Evolutionary conservation across 352 stramenopile species (phyloP).

Genomic region (Pythium dissotocum): DNA sequence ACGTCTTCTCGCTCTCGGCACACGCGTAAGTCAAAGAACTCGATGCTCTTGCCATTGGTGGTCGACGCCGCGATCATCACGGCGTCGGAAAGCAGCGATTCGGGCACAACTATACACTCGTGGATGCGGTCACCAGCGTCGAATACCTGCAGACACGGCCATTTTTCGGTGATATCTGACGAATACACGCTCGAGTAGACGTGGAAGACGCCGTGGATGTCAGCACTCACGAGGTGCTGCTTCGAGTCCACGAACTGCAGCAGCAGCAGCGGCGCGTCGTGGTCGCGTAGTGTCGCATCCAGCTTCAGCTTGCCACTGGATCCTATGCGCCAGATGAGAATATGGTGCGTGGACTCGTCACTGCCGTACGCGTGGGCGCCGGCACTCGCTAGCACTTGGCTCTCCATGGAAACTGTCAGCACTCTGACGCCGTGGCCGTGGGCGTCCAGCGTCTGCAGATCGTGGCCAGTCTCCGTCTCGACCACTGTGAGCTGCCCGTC

Average conservation of each 20-base stretch:
- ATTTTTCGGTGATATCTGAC: slow-evolving; percentile 5
- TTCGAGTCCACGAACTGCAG: slow-evolving; percentile 57
- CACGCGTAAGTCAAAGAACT: slow-evolving; percentile 66
- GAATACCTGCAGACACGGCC: slow-evolving; percentile 24
- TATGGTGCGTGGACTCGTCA: slow-evolving; percentile 64
- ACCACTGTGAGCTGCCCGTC: slow-evolving; percentile 58
- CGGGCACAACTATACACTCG: slow-evolving; percentile 39
- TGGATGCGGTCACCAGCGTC: slow-evolving; percentile 1
- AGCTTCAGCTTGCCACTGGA: slow-evolving; percentile 13
- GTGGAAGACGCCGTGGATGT: slow-evolving; percentile 46
- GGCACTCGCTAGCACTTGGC: slow-evolving; percentile 57
- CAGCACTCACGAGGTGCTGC: slow-evolving; percentile 56
- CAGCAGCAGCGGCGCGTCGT: slow-evolving; percentile 27
- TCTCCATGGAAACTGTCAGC: slow-evolving; percentile 46
- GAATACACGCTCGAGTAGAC: slow-evolving; percentile 5
- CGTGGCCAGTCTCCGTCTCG: slow-evolving; percentile 48
- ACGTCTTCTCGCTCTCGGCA: slow-evolving; percentile 65
- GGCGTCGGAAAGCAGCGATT: slow-evolving; percentile 49
- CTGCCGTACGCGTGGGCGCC: slow-evolving; percentile 56
- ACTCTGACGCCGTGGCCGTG: slow-evolving; percentile 60
- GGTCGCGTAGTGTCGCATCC: slow-evolving; percentile 24
- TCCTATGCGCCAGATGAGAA: slow-evolving; percentile 36
- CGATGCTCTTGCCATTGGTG: slow-evolving; percentile 26
- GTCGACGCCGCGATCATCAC: slow-evolving; percentile 42
- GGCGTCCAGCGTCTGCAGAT: slow-evolving; percentile 52